Conservation (phyloP, 2,329 filamentous ascomycete genomes). For the Colletotrichum destructivum region DNA sequence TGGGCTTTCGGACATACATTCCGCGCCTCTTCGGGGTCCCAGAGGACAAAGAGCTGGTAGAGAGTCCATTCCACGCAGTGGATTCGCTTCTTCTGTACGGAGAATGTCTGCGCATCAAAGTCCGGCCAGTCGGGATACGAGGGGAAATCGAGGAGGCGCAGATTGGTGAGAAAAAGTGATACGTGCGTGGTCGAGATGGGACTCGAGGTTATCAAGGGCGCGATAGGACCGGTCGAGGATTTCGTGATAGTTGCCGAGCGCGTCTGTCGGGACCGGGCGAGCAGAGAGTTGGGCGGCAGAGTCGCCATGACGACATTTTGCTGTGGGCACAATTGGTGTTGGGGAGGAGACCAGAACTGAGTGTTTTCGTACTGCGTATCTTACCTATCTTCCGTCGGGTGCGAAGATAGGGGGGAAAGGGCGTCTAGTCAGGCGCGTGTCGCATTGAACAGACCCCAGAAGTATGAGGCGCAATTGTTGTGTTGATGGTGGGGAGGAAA, state of each 20-base stretch:
- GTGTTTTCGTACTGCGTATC: neutral
- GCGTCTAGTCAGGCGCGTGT: slow-evolving; percentile 9
- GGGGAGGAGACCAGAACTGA: slow-evolving; percentile 10
- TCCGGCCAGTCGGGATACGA: slow-evolving; percentile 83
- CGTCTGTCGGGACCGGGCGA: slow-evolving; percentile 49
- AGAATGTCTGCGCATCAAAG: slow-evolving; percentile 80
- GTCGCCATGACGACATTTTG: slow-evolving; percentile 52
- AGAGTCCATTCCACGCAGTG: slow-evolving; percentile 90
- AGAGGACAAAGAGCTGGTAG: slow-evolving; percentile 88
- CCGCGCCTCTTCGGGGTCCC: slow-evolving; percentile 82
- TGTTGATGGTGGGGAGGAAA: slow-evolving; percentile 40
- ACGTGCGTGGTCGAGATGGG: slow-evolving; percentile 66
- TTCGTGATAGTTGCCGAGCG: slow-evolving; percentile 43
- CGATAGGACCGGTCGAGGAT: slow-evolving; percentile 27
- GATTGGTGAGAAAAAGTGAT: slow-evolving; percentile 83
- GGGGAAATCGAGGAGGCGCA: slow-evolving; percentile 87
- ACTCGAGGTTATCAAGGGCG: slow-evolving; percentile 44
- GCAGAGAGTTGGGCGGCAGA: slow-evolving; percentile 49
- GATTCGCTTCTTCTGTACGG: slow-evolving; percentile 86
- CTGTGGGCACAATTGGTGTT: neutral
- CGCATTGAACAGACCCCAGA: slow-evolving; percentile 34
- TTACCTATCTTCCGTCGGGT: neutral
- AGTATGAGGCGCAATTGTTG: slow-evolving; percentile 36
- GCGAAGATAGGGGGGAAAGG: slow-evolving; percentile 10
- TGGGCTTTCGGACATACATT: slow-evolving; percentile 67